Evolutionary conservation across 352 stramenopile species (phyloP).

Genomic region (Pythium biforme): DNA sequence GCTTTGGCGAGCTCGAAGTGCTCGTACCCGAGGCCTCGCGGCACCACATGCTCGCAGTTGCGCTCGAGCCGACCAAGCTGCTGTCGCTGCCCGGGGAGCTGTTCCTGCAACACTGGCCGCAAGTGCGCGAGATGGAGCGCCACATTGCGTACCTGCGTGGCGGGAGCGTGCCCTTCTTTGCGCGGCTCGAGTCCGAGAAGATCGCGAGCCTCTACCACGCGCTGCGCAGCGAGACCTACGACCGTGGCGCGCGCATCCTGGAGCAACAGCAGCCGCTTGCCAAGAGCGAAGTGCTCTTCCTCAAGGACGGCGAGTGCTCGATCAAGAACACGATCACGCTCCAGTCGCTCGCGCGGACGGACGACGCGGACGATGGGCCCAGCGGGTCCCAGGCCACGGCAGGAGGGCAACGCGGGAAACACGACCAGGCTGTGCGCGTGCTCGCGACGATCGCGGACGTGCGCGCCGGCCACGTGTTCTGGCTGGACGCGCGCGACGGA

Average conservation of each 20-base stretch:
- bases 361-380: neutral
- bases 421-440: constrained; percentile 29
- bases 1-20: constrained; percentile 71
- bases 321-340: constrained; percentile 30
- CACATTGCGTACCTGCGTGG: constrained; percentile 52
- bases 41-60: constrained; percentile 38
- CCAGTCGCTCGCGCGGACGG: constrained; percentile 1
- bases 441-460: constrained; percentile 57
- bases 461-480: constrained; percentile 50
- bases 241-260: constrained; percentile 44
- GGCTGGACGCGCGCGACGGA: constrained; percentile 36
- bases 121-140: constrained; percentile 27
- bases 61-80: constrained; percentile 47
- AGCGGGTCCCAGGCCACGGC: neutral
- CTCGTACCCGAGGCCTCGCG: constrained; percentile 38
- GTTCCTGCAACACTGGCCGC: constrained; percentile 51
- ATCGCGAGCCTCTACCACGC: constrained; percentile 59
- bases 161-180: constrained; percentile 36
- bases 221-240: constrained; percentile 43
- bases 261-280: constrained; percentile 27
- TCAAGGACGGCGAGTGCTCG: constrained; percentile 55
- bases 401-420: neutral
- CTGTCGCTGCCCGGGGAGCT: constrained; percentile 49
- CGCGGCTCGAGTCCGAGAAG: constrained; percentile 46
- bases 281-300: constrained; percentile 37